These are phyloP conservation scores for Penicillium herquei DNA, from an alignment of 495 filamentous ascomycete genomes.

Conservation along the genomic window DNA sequence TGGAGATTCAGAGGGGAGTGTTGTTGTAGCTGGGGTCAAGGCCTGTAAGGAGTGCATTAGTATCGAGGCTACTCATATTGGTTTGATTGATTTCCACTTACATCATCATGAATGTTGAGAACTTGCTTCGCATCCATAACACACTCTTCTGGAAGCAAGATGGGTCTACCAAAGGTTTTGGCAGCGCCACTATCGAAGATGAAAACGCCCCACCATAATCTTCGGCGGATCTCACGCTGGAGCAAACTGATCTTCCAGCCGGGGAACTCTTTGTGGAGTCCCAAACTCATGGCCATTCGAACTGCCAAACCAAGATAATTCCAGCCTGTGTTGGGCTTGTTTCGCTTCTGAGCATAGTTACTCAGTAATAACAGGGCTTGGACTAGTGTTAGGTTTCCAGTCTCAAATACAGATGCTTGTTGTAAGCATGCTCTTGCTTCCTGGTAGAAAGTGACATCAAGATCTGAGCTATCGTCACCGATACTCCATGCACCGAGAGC, in stretches of 20 bases:
- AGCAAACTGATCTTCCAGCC: constrained; percentile 54
- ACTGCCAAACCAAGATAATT: constrained; percentile 53
- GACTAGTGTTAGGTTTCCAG: constrained; percentile 50
- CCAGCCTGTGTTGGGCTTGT: constrained; percentile 57
- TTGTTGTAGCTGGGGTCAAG: constrained; percentile 41
- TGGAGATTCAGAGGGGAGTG: constrained; percentile 39
- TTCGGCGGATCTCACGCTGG: constrained; percentile 44
- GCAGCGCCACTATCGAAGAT: constrained; percentile 50
- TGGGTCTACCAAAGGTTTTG: constrained; percentile 48
- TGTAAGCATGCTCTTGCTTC: constrained; percentile 44
- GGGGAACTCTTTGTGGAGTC: constrained; percentile 55
- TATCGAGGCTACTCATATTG: neutral
- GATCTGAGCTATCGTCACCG: constrained; percentile 46
- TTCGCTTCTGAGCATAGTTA: constrained; percentile 55
- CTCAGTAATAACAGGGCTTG: constrained; percentile 52
- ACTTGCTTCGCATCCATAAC: constrained; percentile 49
- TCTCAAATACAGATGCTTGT: constrained; percentile 49
- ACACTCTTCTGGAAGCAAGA: constrained; percentile 45
- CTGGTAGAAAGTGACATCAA: constrained; percentile 50
- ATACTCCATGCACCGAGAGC: constrained; percentile 54
- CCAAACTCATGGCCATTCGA: constrained; percentile 53
- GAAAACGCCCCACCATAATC: constrained; percentile 49
- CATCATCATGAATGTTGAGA: constrained; percentile 50
- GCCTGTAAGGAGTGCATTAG: constrained; percentile 20
- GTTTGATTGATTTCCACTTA: constrained; percentile 6